Percentiles rank a stretch among this genome's conserved stretches.
phyloP scores from a whole-genome alignment of 495 filamentous ascomycete species.

The Xylaria longipes region DNA sequence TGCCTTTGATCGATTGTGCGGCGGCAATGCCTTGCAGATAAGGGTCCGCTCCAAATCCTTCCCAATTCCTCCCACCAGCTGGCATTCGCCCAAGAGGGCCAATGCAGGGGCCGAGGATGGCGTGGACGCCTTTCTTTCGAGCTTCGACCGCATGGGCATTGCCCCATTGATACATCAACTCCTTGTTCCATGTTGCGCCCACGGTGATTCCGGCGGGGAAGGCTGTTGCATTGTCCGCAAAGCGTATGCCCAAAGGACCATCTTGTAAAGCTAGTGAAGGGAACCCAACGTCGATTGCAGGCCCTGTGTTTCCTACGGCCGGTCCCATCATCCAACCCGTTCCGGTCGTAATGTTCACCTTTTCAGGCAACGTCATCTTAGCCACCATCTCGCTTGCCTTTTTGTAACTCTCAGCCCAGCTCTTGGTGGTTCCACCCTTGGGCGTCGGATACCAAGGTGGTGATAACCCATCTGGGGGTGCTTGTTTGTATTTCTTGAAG shows the following conservation, averaged over 20 bases:
- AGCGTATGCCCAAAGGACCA: slow-evolving; percentile 82
- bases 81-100: slow-evolving; percentile 82
- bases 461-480: slow-evolving; percentile 59
- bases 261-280: slow-evolving; percentile 90
- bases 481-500: slow-evolving; percentile 49
- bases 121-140: slow-evolving; percentile 74
- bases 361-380: slow-evolving; percentile 86
- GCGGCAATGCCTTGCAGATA: slow-evolving; percentile 65
- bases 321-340: slow-evolving; percentile 90
- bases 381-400: slow-evolving; percentile 81
- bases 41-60: slow-evolving; percentile 81
- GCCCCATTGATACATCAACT: slow-evolving; percentile 75
- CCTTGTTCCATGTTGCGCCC: slow-evolving; percentile 85
- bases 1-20: slow-evolving; percentile 61
- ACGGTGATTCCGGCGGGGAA: slow-evolving; percentile 86
- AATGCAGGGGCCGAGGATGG: slow-evolving; percentile 77
- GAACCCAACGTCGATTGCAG: slow-evolving; percentile 73
- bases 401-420: slow-evolving; percentile 79
- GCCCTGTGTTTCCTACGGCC: slow-evolving; percentile 88
- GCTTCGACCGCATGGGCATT: slow-evolving; percentile 73
- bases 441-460: slow-evolving; percentile 88
- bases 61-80: slow-evolving; percentile 90
- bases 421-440: slow-evolving; percentile 72
- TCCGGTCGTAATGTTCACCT: slow-evolving; percentile 94
- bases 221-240: slow-evolving; percentile 75